Percentiles rank a stretch among this genome's conserved stretches.
phyloP scores from a whole-genome alignment of 2,329 filamentous ascomycete species.

The Metarhizium humberi region DNA sequence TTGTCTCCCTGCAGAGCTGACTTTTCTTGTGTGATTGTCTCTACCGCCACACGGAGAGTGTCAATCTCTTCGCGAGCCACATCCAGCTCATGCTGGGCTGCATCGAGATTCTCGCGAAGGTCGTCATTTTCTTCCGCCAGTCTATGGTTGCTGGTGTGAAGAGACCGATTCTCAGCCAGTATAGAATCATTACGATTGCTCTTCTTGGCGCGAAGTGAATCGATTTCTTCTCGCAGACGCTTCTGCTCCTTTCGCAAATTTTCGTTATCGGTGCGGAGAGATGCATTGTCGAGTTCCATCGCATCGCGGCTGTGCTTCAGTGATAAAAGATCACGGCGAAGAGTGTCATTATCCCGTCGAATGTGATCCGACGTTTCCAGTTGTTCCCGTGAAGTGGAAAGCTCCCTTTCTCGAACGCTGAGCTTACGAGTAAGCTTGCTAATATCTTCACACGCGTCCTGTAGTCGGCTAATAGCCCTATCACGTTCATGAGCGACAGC shows the following conservation, averaged over 20 bases:
- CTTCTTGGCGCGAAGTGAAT: slow-evolving; percentile 31
- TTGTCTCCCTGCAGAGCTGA: slow-evolving; percentile 39
- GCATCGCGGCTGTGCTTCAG: slow-evolving; percentile 28
- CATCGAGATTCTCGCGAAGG: slow-evolving; percentile 31
- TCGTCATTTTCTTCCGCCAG: slow-evolving; percentile 34
- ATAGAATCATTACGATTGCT: slow-evolving; percentile 31
- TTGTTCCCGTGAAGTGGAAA: slow-evolving; percentile 31
- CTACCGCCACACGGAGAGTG: slow-evolving; percentile 26
- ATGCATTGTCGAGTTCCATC: slow-evolving; percentile 30
- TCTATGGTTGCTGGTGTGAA: slow-evolving; percentile 30
- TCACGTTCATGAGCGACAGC: slow-evolving; percentile 56
- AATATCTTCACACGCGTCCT: slow-evolving; percentile 50
- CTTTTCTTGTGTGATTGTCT: slow-evolving; percentile 33
- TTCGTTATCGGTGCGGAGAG: slow-evolving; percentile 31
- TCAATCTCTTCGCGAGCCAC: slow-evolving; percentile 31
- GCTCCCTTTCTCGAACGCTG: slow-evolving; percentile 30
- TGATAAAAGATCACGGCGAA: slow-evolving; percentile 31
- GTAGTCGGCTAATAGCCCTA: slow-evolving; percentile 52
- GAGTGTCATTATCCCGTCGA: slow-evolving; percentile 26
- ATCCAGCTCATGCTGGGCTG: slow-evolving; percentile 31
- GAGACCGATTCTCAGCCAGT: slow-evolving; percentile 33
- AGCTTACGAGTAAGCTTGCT: slow-evolving; percentile 37
- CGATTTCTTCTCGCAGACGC: slow-evolving; percentile 28
- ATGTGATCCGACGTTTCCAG: slow-evolving; percentile 31
- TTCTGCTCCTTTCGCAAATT: slow-evolving; percentile 25